These are phyloP conservation scores for Tricholoma terreum DNA, from an alignment of 768 basidiomycete species.

Conservation along the genomic window DNA sequence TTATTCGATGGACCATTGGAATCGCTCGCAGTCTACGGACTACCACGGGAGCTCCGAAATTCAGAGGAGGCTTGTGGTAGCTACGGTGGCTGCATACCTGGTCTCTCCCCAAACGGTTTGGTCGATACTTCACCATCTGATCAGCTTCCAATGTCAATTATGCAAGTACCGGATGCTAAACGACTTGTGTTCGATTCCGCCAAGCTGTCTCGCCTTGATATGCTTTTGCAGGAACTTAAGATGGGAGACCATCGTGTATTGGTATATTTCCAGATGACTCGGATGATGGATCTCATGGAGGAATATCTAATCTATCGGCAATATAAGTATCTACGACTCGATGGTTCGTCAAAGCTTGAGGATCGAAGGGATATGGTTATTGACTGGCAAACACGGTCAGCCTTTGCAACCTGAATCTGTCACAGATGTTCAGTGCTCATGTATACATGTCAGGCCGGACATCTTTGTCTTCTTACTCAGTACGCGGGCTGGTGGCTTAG, in stretches of 20 bases:
- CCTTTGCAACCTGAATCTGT: conserved; percentile 1
- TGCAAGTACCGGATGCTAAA: conserved; percentile 94
- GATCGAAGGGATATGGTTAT: conserved; percentile 99
- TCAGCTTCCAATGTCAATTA: conserved; percentile 77
- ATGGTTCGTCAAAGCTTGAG: conserved; percentile 92
- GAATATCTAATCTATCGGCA: conserved; percentile 97
- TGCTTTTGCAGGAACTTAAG: conserved; percentile 89
- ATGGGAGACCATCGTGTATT: conserved; percentile 89
- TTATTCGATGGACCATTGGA: conserved; percentile 69
- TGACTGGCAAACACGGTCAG: conserved; percentile 95
- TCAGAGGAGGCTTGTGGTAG: conserved; percentile 45
- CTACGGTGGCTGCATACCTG: conserved; percentile 53
- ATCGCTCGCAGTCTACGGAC: conserved; percentile 76
- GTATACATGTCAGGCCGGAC: conserved; percentile 54
- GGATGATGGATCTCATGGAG: conserved; percentile 99
- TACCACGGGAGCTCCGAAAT: conserved; percentile 66
- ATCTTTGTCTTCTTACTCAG: conserved; percentile 89
- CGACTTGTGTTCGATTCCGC: conserved; percentile 94
- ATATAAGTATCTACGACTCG: conserved; percentile 90
- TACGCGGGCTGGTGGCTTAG: conserved; percentile 93
- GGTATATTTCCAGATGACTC: conserved; percentile 99
- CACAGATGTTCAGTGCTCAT: not conserved
- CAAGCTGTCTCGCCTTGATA: conserved; percentile 89
- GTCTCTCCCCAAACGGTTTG: conserved; percentile 64
- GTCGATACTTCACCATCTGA: conserved; percentile 60